phyloP scores from a whole-genome alignment of 169 alveolate species.

The Pseudocohnilembus persalinus region DNA sequence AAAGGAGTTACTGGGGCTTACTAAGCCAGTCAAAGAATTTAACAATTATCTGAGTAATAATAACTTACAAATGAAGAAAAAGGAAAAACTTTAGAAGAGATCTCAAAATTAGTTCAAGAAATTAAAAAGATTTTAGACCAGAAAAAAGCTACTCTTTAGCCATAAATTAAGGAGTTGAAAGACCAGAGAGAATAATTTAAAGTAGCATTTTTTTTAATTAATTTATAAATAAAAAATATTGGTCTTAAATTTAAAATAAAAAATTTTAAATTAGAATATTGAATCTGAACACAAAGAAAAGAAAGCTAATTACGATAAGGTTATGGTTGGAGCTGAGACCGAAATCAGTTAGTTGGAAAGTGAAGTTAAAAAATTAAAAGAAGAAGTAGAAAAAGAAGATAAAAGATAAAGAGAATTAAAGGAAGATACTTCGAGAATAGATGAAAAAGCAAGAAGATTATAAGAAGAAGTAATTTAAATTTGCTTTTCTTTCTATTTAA shows the following conservation, averaged over 20 bases:
- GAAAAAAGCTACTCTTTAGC: slow-evolving; percentile 16
- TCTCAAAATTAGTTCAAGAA: slow-evolving; percentile 20
- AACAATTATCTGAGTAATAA: slow-evolving; percentile 17
- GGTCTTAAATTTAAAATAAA: not conserved
- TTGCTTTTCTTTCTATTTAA: not conserved
- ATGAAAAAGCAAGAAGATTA: slow-evolving; percentile 26
- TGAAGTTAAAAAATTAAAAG: slow-evolving; percentile 45
- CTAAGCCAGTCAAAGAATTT: not conserved
- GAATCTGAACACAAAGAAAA: slow-evolving; percentile 34
- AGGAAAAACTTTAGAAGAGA: slow-evolving; percentile 32
- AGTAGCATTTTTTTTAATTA: not conserved
- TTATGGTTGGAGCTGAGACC: slow-evolving; percentile 31
- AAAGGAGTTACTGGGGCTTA: slow-evolving; percentile 34
- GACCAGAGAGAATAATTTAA: slow-evolving; percentile 16
- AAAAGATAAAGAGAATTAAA: slow-evolving; percentile 26
- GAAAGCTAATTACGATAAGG: slow-evolving; percentile 38
- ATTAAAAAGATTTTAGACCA: not conserved
- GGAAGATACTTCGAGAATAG: slow-evolving; percentile 20
- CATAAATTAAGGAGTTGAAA: slow-evolving; percentile 25
- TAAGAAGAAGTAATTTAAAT: slow-evolving; percentile 33
- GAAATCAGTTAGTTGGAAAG: slow-evolving; percentile 22
- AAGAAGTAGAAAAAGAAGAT: slow-evolving; percentile 44
- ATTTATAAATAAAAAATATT: not conserved
- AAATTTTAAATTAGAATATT: slow-evolving; percentile 1
- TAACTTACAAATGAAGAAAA: slow-evolving; percentile 1